phyloP scores from a whole-genome alignment of 306 rosid species.

The Abrus pulchellus region DNA sequence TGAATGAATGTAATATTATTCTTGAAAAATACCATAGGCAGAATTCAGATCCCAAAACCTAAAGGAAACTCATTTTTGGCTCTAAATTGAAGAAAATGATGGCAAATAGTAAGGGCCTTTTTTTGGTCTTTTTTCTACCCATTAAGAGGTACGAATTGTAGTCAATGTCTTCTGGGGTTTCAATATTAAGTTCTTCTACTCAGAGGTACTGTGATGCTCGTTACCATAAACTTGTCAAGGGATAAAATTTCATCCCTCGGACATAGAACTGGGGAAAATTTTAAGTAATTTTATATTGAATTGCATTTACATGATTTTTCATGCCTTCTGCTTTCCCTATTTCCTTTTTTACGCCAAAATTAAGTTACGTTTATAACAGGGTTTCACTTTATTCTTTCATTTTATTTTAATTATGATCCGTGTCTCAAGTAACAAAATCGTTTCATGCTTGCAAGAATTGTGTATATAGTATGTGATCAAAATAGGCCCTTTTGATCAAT shows the following conservation, averaged over 20 bases:
- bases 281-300: not conserved
- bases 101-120: not conserved
- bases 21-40: conserved; percentile 62
- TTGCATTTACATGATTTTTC: conserved; percentile 10
- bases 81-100: conserved; percentile 14
- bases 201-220: not conserved
- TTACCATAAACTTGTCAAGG: not conserved
- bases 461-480: not conserved
- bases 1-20: conserved; percentile 76
- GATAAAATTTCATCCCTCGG: not conserved
- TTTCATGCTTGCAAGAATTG: not conserved
- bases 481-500: too few relatives aligned
- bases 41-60: conserved; percentile 59
- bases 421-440: not conserved
- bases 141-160: conserved; percentile 3
- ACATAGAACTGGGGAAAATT: not conserved
- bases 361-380: conserved; percentile 5
- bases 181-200: not conserved
- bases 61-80: conserved; percentile 23
- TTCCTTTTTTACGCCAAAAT: not conserved
- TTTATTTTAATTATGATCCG: not conserved
- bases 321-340: not conserved
- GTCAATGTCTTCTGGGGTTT: not conserved
- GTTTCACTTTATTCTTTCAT: not conserved
- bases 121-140: conserved; percentile 3